Evolutionary conservation across 2,329 filamentous ascomycete species (phyloP).

Genomic region (Ceratocystis colombiana): DNA sequence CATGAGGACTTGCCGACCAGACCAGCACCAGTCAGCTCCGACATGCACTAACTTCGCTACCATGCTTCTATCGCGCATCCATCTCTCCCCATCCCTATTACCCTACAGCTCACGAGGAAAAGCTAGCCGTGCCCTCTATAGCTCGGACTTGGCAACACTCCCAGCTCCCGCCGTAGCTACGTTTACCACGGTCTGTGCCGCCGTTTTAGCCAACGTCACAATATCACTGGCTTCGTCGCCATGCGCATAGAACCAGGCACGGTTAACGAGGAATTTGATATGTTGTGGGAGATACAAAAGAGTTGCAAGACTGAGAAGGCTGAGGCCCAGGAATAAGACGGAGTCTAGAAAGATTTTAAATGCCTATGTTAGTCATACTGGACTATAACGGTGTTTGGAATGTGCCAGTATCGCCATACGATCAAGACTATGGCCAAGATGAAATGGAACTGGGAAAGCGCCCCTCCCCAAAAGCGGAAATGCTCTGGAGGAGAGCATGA

Average conservation of each 20-base stretch:
- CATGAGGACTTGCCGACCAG: not conserved
- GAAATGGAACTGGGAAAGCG: not conserved
- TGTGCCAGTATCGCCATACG: constrained; percentile 9
- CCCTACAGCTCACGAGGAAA: not conserved
- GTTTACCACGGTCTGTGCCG: constrained; percentile 31
- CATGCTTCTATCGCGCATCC: not conserved
- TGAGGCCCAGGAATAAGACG: constrained; percentile 78
- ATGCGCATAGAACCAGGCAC: constrained; percentile 89
- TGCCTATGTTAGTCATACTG: constrained; percentile 6
- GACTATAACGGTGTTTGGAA: constrained; percentile 14
- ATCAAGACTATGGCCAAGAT: not conserved
- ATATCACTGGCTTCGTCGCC: constrained; percentile 56
- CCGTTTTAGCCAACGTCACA: constrained; percentile 39
- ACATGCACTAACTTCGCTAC: not conserved
- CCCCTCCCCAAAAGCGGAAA: not conserved
- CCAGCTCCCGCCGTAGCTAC: constrained; percentile 27
- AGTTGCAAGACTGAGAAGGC: constrained; percentile 74
- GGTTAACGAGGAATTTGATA: constrained; percentile 67
- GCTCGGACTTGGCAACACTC: constrained; percentile 31
- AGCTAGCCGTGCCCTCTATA: constrained; percentile 28
- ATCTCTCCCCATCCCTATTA: not conserved
- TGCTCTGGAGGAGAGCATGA: too few relatives aligned
- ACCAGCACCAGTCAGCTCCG: not conserved
- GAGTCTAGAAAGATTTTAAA: constrained; percentile 52
- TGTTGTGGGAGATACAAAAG: constrained; percentile 92